A percentile compares a stretch with the other conserved stretches of the same genome.
These are phyloP conservation scores for Aquilaria sinensis DNA, from an alignment of 345 rosid species.

Conservation along the genomic window DNA sequence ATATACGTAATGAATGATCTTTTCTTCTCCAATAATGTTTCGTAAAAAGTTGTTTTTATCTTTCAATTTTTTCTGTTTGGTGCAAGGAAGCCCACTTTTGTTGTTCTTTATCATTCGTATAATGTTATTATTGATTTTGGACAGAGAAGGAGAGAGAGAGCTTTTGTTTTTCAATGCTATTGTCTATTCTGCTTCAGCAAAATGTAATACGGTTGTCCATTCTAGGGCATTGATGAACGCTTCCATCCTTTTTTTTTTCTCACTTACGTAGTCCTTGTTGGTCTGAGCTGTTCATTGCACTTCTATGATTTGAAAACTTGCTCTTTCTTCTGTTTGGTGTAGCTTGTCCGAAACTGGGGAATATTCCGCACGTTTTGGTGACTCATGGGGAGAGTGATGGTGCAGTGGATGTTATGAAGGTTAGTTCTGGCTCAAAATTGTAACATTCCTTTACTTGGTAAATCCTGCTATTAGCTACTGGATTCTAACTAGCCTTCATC, in stretches of 20 bases:
- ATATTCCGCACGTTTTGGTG: conserved; percentile 73
- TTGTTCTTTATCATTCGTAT: no score
- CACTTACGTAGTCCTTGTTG: conserved; percentile 3
- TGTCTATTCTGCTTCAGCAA: no score
- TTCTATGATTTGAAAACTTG: neutral
- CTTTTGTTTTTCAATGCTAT: no score
- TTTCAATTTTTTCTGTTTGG: no score
- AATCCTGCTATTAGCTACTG: neutral
- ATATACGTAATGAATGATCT: no score
- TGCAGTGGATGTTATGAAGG: conserved; percentile 74
- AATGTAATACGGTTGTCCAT: no score
- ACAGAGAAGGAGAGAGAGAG: no score
- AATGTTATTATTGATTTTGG: no score
- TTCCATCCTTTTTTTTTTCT: neutral
- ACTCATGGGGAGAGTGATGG: conserved; percentile 91
- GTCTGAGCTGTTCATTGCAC: conserved; percentile 2
- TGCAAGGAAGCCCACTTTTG: no score
- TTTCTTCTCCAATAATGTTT: no score
- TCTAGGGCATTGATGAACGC: no score
- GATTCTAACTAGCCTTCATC: conserved; percentile 11
- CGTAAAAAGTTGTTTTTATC: no score
- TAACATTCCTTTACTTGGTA: neutral
- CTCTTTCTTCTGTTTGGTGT: conserved; percentile 15
- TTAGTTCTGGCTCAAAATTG: conserved; percentile 12
- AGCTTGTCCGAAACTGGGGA: conserved; percentile 75